phyloP scores from a whole-genome alignment of 1,284 basidiomycete species.

The Volvariella surrecta region DNA sequence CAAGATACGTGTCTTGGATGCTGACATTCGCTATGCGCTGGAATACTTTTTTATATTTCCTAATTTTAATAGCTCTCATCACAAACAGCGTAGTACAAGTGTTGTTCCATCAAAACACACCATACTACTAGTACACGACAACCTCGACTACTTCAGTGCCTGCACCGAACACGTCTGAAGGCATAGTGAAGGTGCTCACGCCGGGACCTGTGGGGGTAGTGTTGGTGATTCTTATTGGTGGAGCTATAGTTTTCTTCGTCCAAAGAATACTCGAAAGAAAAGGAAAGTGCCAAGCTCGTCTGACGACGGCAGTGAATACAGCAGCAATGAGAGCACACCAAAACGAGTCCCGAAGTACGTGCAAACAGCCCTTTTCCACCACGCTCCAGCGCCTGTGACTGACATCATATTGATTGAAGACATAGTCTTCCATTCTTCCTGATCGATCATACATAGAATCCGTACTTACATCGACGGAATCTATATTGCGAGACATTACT shows the following conservation, averaged over 20 bases:
- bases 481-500: constrained; percentile 25
- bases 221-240: constrained; percentile 13
- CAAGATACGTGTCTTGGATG: constrained; percentile 26
- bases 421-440: constrained; percentile 5
- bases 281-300: constrained; percentile 4
- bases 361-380: background rate
- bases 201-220: constrained; percentile 17
- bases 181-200: constrained; percentile 17
- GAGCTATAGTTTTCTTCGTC: constrained; percentile 10
- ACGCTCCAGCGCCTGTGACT: too few relatives aligned
- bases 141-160: background rate
- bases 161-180: constrained; percentile 6
- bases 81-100: constrained; percentile 3
- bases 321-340: too few relatives aligned
- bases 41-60: constrained; percentile 28
- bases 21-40: constrained; percentile 27
- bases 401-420: too few relatives aligned
- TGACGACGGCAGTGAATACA: too few relatives aligned
- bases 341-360: background rate
- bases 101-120: constrained; percentile 8
- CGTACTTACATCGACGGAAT: constrained; percentile 22
- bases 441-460: too few relatives aligned
- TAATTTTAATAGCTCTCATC: constrained; percentile 2
- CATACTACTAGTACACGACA: constrained; percentile 3
- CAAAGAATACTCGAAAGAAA: constrained; percentile 10